Base-by-base conservation (phyloP, 1,284 basidiomycete genomes). In the Moesziomyces parantarcticus region DNA sequence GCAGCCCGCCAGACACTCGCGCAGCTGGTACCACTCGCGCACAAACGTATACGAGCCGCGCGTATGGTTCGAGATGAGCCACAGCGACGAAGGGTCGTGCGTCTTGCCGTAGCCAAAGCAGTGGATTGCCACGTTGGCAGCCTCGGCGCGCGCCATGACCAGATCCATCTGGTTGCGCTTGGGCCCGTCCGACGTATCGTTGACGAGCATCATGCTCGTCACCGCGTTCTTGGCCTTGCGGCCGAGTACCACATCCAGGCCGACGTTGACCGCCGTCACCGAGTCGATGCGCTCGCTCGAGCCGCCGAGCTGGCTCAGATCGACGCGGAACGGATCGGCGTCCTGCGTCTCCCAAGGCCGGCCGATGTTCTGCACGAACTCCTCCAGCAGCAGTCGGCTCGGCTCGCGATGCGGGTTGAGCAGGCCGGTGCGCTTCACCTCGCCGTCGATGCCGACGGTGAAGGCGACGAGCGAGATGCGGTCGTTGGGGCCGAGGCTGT, bases 121-220 rank as follows among this genome's bases (percentile, higher is more conserved):
- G 85, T 99, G 96, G 57, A 99, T 95, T 1, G 96, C 94, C 23
- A 96, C 90, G 78, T 93, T 94, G 26, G 93, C 95, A 4, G 95
- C 95, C 81, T 99, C 96, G 0, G 94, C 92, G 44, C 96, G 91
- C 43, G 95, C 94, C 64, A 97, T 90, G 29, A 97, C 93, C 20
- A 99, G 88, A 80, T 98, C 94, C 93, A 99, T 97, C 85, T 97
- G 94, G n/a, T 93, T 92, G n/a, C 94, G 90, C 50, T 92, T 89
- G 13, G 94, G 93, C 69, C 89, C 91, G 79, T 97, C 94, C 6
- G 91, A 87, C 1, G 92, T 91, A 81, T 99, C 96, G 84, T 92
- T 94, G 75, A 98, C 90, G 22, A 99, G 88, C 46, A 97, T 86
- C 90, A 99, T 92, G 20, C 93, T 93, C 0, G 92, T 91, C 16